Evolutionary conservation across 768 basidiomycete species (phyloP), one percentile per base, ranked within the genome.

Genomic region (Lactarius sp.): DNA sequence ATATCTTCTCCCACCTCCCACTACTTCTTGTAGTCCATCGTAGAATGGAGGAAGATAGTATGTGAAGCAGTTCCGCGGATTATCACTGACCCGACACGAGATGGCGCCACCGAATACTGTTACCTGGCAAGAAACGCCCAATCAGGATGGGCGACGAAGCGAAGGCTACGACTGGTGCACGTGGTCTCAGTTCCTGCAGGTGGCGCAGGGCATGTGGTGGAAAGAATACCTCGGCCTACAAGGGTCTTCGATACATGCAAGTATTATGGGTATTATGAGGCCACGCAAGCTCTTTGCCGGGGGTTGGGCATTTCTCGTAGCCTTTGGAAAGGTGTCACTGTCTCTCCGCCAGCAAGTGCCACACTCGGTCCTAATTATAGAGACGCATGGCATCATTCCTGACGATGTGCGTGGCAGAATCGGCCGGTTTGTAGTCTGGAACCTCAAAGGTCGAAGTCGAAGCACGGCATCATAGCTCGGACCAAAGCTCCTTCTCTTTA

Each of bases 401-500:
- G 53, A 76, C 73, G 59, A 82, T 79, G 62, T 80, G 79, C 47
- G 75, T 76, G 36, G 79, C 79, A 67, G 42, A 82, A 82, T 59
- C 78, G 77, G 66, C 80, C 81, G 71, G 67, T 68, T 70, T 75
- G 80, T 79, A 81, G 65, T 72, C 72, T 9, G 80, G 77, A 6
- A 75, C 67, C 66, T 81, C 81, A 64, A 81, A 82, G 37, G 78
- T 75, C 39, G 77, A 70, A n/a, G 76, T 75, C 27, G 27, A 27
- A 27, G 27, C 27, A 70, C 81, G 79, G 70, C 78, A 81, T 80
- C 80, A 82, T 36, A 79, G 80, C 68, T 82, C 81, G 52, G 77
- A 70, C 34, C 69, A 37, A 44, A 80, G 71, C 70, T 83, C 81
- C 62, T 74, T 74, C 70, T 79, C 77, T 64, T 83, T 75, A 39